phyloP scores from a whole-genome alignment of 1,284 basidiomycete species.

The Cronartium quercuum region DNA sequence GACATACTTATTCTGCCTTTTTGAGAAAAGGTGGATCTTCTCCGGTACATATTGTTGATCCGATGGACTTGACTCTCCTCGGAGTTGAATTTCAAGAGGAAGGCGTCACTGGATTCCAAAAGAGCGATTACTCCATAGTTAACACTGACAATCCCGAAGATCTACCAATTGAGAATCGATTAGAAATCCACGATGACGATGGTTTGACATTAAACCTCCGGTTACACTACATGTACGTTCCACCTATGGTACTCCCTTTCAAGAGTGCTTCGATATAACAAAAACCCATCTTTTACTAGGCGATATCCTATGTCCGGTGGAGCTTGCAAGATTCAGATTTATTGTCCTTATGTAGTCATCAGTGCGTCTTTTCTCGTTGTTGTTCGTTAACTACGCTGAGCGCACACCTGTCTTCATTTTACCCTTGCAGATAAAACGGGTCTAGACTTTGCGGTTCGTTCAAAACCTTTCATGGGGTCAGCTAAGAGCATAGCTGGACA shows the following conservation, averaged over 20 bases:
- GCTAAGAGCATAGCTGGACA: slow-evolving; percentile 82
- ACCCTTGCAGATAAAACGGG: slow-evolving; percentile 67
- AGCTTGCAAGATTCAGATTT: slow-evolving; percentile 97
- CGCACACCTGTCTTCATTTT: not conserved
- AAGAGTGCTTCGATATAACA: slow-evolving; percentile 49
- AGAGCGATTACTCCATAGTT: slow-evolving; percentile 34
- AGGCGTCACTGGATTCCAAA: slow-evolving; percentile 58
- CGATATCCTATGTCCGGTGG: slow-evolving; percentile 81
- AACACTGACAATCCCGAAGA: slow-evolving; percentile 39
- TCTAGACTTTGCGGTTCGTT: slow-evolving; percentile 71
- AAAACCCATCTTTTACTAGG: slow-evolving; percentile 15
- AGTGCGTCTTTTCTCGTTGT: slow-evolving; percentile 49
- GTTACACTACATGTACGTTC: slow-evolving; percentile 25
- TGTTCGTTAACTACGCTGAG: not conserved
- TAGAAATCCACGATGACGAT: slow-evolving; percentile 29
- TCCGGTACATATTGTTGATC: slow-evolving; percentile 93
- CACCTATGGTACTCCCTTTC: slow-evolving; percentile 50
- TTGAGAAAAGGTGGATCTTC: slow-evolving; percentile 88
- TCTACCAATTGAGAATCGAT: slow-evolving; percentile 33
- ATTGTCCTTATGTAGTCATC: slow-evolving; percentile 81
- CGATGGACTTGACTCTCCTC: slow-evolving; percentile 86
- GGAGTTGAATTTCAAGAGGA: slow-evolving; percentile 87
- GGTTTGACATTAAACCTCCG: slow-evolving; percentile 25
- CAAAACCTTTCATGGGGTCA: slow-evolving; percentile 65
- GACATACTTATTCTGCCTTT: slow-evolving; percentile 76